Evolutionary conservation across 2,329 filamentous ascomycete species (phyloP).

Genomic region (Pseudogymnoascus sp.): DNA sequence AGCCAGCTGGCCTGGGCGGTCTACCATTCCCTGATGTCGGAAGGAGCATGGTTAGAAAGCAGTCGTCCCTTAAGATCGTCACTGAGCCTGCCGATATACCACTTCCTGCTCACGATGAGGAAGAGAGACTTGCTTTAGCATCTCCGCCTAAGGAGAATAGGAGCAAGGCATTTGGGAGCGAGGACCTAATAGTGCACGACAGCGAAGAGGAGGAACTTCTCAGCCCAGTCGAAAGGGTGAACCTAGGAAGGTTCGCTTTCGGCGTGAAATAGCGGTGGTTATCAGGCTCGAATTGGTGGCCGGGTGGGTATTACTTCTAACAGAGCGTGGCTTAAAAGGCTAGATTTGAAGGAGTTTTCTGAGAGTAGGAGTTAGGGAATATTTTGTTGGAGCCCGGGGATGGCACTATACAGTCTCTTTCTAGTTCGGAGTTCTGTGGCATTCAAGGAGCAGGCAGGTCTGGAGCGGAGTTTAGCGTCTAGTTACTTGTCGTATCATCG

Average conservation of each 20-base stretch:
- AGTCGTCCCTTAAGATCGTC: slow-evolving; percentile 20
- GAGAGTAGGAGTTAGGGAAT: not conserved
- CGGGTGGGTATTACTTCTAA: not conserved
- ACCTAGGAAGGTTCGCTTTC: not conserved
- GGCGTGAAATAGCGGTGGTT: not conserved
- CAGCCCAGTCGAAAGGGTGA: slow-evolving; percentile 13
- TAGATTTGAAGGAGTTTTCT: not conserved
- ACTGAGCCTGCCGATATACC: slow-evolving; percentile 31
- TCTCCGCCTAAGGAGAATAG: slow-evolving; percentile 14
- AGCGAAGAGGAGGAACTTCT: slow-evolving; percentile 34
- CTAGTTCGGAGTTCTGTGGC: not conserved
- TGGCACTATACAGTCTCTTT: not conserved
- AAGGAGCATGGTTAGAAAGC: not conserved
- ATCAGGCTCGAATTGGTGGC: too few species aligned
- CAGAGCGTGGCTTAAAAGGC: not conserved
- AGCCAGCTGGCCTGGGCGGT: slow-evolving; percentile 13
- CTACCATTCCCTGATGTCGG: slow-evolving; percentile 23
- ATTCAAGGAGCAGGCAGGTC: not conserved
- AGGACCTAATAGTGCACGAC: slow-evolving; percentile 42
- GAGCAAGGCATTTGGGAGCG: slow-evolving; percentile 33
- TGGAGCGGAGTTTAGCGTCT: not conserved
- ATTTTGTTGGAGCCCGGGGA: not conserved
- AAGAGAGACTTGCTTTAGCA: slow-evolving; percentile 17
- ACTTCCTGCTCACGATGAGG: slow-evolving; percentile 20
- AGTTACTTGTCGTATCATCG: not conserved